phyloP scores from a whole-genome alignment of 768 basidiomycete genomes.

The Rhizopogon rudus region DNA sequence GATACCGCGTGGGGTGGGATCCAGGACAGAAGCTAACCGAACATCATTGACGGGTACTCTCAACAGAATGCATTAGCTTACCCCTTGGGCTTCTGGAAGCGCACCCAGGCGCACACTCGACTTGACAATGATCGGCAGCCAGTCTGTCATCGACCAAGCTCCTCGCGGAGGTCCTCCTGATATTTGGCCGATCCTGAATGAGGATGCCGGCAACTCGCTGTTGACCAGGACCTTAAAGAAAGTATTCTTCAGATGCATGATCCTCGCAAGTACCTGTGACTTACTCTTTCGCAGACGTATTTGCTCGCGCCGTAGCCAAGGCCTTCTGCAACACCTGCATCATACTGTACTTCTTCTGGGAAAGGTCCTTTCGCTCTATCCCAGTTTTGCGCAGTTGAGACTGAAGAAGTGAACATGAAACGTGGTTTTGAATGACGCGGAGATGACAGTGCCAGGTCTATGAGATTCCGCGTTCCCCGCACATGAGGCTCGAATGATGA shows the following conservation, averaged over 20 bases:
- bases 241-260: neutral
- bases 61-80: slow-evolving; percentile 6
- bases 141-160: slow-evolving; percentile 27
- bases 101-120: slow-evolving; percentile 19
- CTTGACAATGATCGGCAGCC: slow-evolving; percentile 29
- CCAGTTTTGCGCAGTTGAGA: slow-evolving; percentile 16
- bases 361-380: slow-evolving; percentile 8
- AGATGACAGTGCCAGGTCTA: slow-evolving; percentile 36
- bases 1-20: slow-evolving; percentile 13
- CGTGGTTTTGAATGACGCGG: slow-evolving; percentile 16
- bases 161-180: slow-evolving; percentile 23
- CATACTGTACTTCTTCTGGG: slow-evolving; percentile 27
- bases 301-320: slow-evolving; percentile 34
- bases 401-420: slow-evolving; percentile 32
- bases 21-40: slow-evolving; percentile 15
- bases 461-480: slow-evolving; percentile 39
- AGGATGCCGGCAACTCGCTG: slow-evolving; percentile 22
- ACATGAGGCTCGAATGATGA: slow-evolving; percentile 45
- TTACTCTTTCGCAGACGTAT: slow-evolving; percentile 1
- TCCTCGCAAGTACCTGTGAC: neutral
- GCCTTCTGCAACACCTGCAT: slow-evolving; percentile 26
- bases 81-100: slow-evolving; percentile 21
- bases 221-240: slow-evolving; percentile 18
- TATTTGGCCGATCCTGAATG: slow-evolving; percentile 28
- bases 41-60: neutral